Conservation (phyloP, 1,139 yeast genomes). For the Starmera stellimalicola region DNA sequence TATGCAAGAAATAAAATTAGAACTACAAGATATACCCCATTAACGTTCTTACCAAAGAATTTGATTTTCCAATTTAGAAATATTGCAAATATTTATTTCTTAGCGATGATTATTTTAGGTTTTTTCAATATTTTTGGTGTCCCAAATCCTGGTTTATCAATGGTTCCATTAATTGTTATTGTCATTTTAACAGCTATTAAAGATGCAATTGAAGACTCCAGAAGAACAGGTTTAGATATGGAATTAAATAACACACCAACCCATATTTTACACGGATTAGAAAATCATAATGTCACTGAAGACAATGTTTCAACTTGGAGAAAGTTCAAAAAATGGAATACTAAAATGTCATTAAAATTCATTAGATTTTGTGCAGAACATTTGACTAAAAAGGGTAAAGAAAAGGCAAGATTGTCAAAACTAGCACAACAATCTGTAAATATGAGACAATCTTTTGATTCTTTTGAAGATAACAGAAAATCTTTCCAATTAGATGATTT, state of each 20-base stretch:
- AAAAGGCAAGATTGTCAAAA: slow-evolving; percentile 14
- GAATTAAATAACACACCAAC: slow-evolving; percentile 85
- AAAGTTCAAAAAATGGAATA: slow-evolving; percentile 43
- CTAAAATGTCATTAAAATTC: slow-evolving; percentile 24
- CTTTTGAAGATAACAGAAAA: slow-evolving; percentile 16
- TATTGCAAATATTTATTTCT: slow-evolving; percentile 83
- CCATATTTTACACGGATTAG: slow-evolving; percentile 60
- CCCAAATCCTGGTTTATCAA: slow-evolving; percentile 77
- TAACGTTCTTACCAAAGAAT: slow-evolving; percentile 83
- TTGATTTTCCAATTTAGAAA: slow-evolving; percentile 71
- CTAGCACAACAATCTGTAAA: slow-evolving; percentile 13
- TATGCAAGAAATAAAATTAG: slow-evolving; percentile 88
- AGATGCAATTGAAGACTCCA: slow-evolving; percentile 91
- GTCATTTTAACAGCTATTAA: slow-evolving; percentile 81
- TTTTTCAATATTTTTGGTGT: slow-evolving; percentile 90
- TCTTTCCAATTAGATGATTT: slow-evolving; percentile 19
- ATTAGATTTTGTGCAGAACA: slow-evolving; percentile 23
- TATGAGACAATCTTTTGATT: slow-evolving; percentile 17
- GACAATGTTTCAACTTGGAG: slow-evolving; percentile 55
- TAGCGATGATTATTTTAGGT: slow-evolving; percentile 73
- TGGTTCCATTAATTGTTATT: slow-evolving; percentile 91
- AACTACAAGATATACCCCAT: slow-evolving; percentile 91
- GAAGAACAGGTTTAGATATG: slow-evolving; percentile 69
- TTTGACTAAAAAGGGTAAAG: slow-evolving; percentile 30
- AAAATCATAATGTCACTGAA: slow-evolving; percentile 69